Conservation (phyloP, 106 monocot genomes). For the Phalaenopsis equestris region DNA sequence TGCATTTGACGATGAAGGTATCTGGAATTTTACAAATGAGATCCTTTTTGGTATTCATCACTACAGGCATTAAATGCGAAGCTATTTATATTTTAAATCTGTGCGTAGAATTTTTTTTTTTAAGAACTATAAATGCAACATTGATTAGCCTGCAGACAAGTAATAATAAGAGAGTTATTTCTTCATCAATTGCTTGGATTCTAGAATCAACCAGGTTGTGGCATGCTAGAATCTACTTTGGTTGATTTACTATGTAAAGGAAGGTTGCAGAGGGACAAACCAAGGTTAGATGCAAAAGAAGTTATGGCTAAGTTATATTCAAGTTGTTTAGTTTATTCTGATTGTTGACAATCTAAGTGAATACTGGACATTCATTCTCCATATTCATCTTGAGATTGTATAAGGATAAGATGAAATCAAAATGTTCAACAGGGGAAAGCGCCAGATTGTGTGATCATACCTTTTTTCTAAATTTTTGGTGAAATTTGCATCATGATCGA, state of each 20-base stretch:
- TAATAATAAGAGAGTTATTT: neutral
- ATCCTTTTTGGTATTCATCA: neutral
- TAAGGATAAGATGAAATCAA: too few relatives aligned
- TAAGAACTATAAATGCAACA: neutral
- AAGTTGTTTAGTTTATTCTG: neutral
- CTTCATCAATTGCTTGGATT: neutral
- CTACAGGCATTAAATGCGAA: neutral
- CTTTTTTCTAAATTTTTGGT: too few relatives aligned
- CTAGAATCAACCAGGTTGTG: neutral
- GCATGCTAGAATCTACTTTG: neutral
- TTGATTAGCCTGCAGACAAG: neutral
- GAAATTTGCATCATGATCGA: too few relatives aligned
- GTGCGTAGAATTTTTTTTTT: neutral
- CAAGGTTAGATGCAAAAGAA: neutral
- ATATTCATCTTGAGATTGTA: too few relatives aligned
- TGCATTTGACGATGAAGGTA: constrained; percentile 95
- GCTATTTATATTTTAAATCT: neutral
- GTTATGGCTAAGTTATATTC: neutral
- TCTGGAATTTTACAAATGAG: neutral
- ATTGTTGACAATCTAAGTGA: neutral
- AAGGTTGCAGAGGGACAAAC: neutral
- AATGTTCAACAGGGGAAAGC: too few relatives aligned
- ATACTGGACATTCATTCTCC: too few relatives aligned
- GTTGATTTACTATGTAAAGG: neutral
- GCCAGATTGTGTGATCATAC: too few relatives aligned